Percentiles rank a stretch among this genome's conserved stretches.
phyloP scores from a whole-genome alignment of 2,329 filamentous ascomycete species.

The Dryadomyces quercivorus region DNA sequence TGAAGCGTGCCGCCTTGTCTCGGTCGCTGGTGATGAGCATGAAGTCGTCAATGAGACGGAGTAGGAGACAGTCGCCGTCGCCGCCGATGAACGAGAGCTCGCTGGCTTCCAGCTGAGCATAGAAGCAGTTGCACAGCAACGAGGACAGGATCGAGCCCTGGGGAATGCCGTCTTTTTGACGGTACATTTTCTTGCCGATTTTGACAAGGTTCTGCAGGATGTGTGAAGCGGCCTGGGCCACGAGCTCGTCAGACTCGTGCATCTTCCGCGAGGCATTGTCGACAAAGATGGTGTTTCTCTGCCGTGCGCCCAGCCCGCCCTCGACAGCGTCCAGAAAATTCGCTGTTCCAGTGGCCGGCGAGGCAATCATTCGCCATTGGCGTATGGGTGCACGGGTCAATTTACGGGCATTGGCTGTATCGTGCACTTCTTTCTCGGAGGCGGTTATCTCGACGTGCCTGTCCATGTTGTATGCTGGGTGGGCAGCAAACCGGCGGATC shows the following conservation, averaged over 20 bases:
- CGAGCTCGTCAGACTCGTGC: constrained; percentile 45
- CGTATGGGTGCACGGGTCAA: constrained; percentile 16
- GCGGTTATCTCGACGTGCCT: constrained; percentile 58
- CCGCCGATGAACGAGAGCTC: constrained; percentile 53
- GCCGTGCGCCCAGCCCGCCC: constrained; percentile 24
- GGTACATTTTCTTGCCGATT: constrained; percentile 77
- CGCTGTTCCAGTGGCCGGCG: constrained; percentile 25
- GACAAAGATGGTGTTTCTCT: constrained; percentile 65
- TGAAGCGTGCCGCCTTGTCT: constrained; percentile 56
- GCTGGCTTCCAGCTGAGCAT: constrained; percentile 68
- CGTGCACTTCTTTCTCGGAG: constrained; percentile 17
- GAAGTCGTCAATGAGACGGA: constrained; percentile 88
- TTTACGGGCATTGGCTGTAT: not conserved
- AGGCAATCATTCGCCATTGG: constrained; percentile 42
- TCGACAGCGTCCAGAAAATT: constrained; percentile 35
- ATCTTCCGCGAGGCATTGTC: constrained; percentile 49
- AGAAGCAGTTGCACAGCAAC: constrained; percentile 89
- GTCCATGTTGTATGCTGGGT: constrained; percentile 55
- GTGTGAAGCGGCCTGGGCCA: constrained; percentile 65
- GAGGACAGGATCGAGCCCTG: constrained; percentile 86
- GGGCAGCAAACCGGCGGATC: constrained; percentile 42
- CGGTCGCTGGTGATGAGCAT: constrained; percentile 67
- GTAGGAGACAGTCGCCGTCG: constrained; percentile 45
- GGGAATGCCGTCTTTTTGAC: constrained; percentile 80
- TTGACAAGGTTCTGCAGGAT: constrained; percentile 77